Evolutionary conservation across 257 asterid genomes (phyloP), one percentile per base, ranked within the genome.

Genomic region (Solanum gracilifrons): DNA sequence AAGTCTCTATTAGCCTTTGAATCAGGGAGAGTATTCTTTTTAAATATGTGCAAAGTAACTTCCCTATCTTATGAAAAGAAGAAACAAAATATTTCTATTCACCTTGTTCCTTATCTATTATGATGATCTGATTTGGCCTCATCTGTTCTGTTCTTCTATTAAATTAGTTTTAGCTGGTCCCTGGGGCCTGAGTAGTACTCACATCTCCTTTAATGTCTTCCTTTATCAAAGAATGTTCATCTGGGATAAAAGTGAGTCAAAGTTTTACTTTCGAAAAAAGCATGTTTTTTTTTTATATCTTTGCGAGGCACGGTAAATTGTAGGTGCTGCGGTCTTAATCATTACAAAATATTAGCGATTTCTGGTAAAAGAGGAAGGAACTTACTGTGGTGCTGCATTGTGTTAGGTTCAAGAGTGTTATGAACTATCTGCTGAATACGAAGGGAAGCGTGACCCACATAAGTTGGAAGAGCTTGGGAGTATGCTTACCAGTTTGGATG

Each of bases 401-500:
- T 76, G 88, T 31, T 87, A 97, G 98, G 99, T 97, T 88, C 99
- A 97, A 95, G 98, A 95, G 25, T 94, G 96, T 77, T 97, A 95
- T 62, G 98, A 95, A 94, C 90, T 95, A 15, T 95, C 98, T 3
- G 99, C 99, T 15, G 98, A 94, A 90, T 97, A 97, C 35, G 98
- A 95, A 87, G 96, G 97, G 87, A 87, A 91, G 32, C 94, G 92
- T 16, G 96, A 97, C 31, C 92, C 95, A 4, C 86, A 92, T 35
- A 97, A 97, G 72, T 91, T 97, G 86, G 99, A 97, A 87, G 99
- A 97, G 92, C 98, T 97, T 46, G 99, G 99, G 85, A 90, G 86
- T 74, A 94, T 95, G 86, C 97, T 97, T 35, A 97, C 98, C 12
- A 92, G 96, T 89, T 92, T 97, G 93, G 99, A 95, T 90, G 98